phyloP scores from a whole-genome alignment of 441 rosid genomes.

The Viola pubescens region DNA sequence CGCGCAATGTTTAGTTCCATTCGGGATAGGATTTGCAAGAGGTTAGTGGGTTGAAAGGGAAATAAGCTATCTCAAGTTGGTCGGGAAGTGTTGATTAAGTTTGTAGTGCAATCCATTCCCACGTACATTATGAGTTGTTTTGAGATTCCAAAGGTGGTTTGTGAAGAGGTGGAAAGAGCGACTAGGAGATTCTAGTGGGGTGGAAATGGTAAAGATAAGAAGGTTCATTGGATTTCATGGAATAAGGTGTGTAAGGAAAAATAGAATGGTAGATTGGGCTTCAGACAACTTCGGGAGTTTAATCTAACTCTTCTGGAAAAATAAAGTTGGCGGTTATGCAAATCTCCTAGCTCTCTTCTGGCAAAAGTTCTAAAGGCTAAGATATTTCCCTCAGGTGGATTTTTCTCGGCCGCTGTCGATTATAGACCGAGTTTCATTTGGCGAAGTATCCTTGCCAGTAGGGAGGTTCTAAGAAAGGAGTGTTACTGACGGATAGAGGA shows the following conservation, averaged over 20 bases:
- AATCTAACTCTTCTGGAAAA: too few relatives aligned
- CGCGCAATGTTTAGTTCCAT: background rate
- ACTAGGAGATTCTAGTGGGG: background rate
- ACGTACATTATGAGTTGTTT: background rate
- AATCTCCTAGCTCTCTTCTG: too few relatives aligned
- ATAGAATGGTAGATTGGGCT: background rate
- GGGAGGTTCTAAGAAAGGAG: too few relatives aligned
- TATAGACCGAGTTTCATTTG: too few relatives aligned
- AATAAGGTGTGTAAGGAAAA: background rate
- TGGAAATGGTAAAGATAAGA: background rate
- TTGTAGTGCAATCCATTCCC: background rate
- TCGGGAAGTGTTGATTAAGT: background rate
- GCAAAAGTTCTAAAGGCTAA: too few relatives aligned
- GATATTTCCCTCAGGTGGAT: too few relatives aligned
- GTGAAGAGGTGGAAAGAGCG: background rate
- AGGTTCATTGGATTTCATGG: background rate
- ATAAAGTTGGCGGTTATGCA: too few relatives aligned
- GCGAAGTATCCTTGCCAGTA: too few relatives aligned
- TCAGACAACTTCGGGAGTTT: background rate
- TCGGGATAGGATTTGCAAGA: constrained; percentile 51
- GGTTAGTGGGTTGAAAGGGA: constrained; percentile 32
- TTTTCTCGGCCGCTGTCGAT: too few relatives aligned
- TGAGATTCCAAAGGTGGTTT: background rate
- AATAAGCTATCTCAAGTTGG: background rate
- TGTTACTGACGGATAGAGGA: too few relatives aligned